Evolutionary conservation across 768 basidiomycete species (phyloP).

Genomic region (Suillus occidentalis): DNA sequence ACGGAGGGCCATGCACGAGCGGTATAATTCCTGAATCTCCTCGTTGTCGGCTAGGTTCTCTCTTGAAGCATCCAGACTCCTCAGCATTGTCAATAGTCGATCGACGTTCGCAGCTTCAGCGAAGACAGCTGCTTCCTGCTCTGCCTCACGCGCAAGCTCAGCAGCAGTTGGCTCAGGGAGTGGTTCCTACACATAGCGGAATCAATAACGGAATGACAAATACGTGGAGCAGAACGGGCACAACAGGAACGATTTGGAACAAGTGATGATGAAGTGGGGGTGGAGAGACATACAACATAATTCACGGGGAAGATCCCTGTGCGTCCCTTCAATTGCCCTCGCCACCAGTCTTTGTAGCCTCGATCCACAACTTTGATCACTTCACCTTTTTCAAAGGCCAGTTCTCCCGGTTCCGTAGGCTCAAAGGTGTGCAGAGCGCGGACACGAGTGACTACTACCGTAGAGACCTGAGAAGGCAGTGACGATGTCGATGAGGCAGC

Average conservation of each 20-base stretch:
- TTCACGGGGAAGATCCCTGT: slow-evolving; percentile 98
- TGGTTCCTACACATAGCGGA: slow-evolving; percentile 53
- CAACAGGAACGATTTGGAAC: neutral
- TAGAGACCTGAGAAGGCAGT: slow-evolving; percentile 19
- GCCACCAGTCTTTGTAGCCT: slow-evolving; percentile 96
- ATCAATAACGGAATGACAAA: slow-evolving; percentile 1
- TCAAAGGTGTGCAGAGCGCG: slow-evolving; percentile 88
- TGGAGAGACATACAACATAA: slow-evolving; percentile 70
- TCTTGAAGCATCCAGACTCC: slow-evolving; percentile 68
- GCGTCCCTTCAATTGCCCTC: slow-evolving; percentile 85
- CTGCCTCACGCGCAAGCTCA: slow-evolving; percentile 79
- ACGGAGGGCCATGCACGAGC: slow-evolving; percentile 82
- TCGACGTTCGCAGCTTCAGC: slow-evolving; percentile 85
- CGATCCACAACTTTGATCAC: slow-evolving; percentile 94
- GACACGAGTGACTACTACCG: slow-evolving; percentile 72
- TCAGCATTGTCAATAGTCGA: slow-evolving; percentile 70
- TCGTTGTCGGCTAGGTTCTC: slow-evolving; percentile 90
- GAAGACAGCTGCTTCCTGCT: slow-evolving; percentile 88
- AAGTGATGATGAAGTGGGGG: neutral
- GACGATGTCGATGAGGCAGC: slow-evolving; percentile 31
- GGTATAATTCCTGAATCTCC: slow-evolving; percentile 89
- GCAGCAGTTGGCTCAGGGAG: slow-evolving; percentile 79
- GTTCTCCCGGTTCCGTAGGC: slow-evolving; percentile 84
- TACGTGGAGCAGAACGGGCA: neutral
- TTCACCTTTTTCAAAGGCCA: slow-evolving; percentile 90